A percentile compares a stretch with the other conserved stretches of the same genome.
Evolutionary conservation across 768 basidiomycete genomes (phyloP).

Genomic region (Boletus barrowsii): DNA sequence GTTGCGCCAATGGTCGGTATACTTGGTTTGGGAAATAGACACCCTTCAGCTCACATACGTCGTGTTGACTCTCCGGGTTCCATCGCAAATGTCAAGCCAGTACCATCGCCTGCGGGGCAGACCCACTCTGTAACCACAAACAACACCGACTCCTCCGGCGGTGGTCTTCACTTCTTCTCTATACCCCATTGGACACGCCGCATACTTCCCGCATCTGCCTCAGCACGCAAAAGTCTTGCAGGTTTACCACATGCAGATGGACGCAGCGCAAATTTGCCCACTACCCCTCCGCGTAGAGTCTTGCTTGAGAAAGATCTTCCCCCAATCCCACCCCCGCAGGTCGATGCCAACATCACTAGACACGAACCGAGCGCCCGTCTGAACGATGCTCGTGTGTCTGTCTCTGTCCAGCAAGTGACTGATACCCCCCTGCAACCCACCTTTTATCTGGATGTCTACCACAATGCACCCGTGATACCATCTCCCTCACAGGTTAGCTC

Average conservation of each 20-base stretch:
- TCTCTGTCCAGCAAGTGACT: conserved; percentile 18
- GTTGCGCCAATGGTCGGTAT: conserved; percentile 36
- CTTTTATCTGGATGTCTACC: conserved; percentile 57
- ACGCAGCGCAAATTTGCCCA: conserved; percentile 22
- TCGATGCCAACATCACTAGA: neutral
- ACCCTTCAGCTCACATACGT: conserved; percentile 26
- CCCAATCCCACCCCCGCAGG: conserved; percentile 35
- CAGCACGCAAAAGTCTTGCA: conserved; percentile 30
- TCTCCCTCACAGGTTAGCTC: conserved; percentile 48
- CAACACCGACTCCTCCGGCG: conserved; percentile 35
- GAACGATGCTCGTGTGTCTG: conserved; percentile 12
- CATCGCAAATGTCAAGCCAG: conserved; percentile 26
- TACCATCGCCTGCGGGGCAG: conserved; percentile 48
- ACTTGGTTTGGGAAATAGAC: conserved; percentile 36
- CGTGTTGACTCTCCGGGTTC: conserved; percentile 24
- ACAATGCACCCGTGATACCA: conserved; percentile 43
- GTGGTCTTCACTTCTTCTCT: conserved; percentile 54
- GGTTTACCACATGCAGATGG: conserved; percentile 21
- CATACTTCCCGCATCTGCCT: conserved; percentile 30
- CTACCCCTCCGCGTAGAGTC: conserved; percentile 4
- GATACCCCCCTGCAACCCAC: conserved; percentile 49
- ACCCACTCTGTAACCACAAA: conserved; percentile 43
- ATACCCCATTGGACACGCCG: conserved; percentile 64
- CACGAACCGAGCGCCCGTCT: conserved; percentile 1
- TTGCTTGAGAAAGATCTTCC: conserved; percentile 48